Percentiles rank a stretch among this genome's conserved stretches.
Conservation (phyloP, 805 yeast genomes). For the Henningerozyma blattae region DNA sequence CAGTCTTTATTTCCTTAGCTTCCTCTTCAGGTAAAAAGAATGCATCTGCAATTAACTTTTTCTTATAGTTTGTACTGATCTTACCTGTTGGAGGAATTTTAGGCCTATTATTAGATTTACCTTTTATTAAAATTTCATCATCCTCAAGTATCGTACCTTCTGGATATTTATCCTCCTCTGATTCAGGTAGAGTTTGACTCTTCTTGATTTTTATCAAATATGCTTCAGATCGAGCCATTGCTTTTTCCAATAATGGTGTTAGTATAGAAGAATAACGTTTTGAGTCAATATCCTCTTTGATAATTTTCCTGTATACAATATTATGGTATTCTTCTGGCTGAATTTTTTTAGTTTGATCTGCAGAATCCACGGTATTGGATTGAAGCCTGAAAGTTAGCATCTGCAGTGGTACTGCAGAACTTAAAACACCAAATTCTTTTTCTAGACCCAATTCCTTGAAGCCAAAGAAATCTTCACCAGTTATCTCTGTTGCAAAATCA, state of each 20-base stretch:
- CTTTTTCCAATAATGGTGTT: slow-evolving; percentile 38
- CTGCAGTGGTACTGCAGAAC: slow-evolving; percentile 82
- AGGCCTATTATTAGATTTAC: slow-evolving; percentile 52
- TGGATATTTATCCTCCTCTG: slow-evolving; percentile 3
- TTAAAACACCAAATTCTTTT: slow-evolving; percentile 75
- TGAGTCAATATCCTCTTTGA: slow-evolving; percentile 36
- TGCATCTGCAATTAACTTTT: slow-evolving; percentile 41
- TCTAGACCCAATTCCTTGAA: slow-evolving; percentile 89
- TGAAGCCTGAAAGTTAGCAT: slow-evolving; percentile 46
- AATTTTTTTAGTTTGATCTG: slow-evolving; percentile 35
- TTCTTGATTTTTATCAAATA: slow-evolving; percentile 26
- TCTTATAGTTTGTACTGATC: slow-evolving; percentile 60
- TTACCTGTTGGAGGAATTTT: slow-evolving; percentile 88
- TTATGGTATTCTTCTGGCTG: slow-evolving; percentile 58
- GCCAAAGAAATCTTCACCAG: slow-evolving; percentile 96
- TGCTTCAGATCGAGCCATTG: slow-evolving; percentile 31
- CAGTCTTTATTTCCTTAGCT: slow-evolving; percentile 1
- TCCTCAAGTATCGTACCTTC: slow-evolving; percentile 62
- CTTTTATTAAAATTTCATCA: slow-evolving; percentile 73
- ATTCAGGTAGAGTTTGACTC: slow-evolving; percentile 14
- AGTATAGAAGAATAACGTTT: slow-evolving; percentile 41
- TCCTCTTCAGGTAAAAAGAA: slow-evolving; percentile 37
- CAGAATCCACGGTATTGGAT: slow-evolving; percentile 55
- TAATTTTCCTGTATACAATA: slow-evolving; percentile 39
- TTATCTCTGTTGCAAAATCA: slow-evolving; percentile 77